These are phyloP conservation scores for Nadsonia commutata DNA, from an alignment of 1,139 yeast genomes.

Conservation along the genomic window DNA sequence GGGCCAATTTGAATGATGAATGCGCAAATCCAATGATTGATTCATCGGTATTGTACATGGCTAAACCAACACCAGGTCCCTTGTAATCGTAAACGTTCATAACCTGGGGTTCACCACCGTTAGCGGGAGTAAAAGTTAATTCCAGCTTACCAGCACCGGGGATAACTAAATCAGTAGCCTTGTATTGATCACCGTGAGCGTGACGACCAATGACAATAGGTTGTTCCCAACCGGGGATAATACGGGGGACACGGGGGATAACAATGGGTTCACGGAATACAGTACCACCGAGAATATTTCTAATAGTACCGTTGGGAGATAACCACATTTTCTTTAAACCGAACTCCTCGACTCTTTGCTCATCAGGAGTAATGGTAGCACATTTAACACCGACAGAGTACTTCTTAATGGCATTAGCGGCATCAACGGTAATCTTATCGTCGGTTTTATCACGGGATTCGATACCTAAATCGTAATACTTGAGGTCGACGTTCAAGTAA, in stretches of 20 bases:
- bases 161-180: constrained; percentile 73
- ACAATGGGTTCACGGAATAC: constrained; percentile 95
- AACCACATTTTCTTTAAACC: constrained; percentile 90
- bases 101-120: constrained; percentile 45
- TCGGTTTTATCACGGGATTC: constrained; percentile 75
- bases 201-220: constrained; percentile 96
- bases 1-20: constrained; percentile 79
- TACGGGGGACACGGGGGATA: constrained; percentile 73
- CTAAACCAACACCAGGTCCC: constrained; percentile 72
- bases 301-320: constrained; percentile 91
- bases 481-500: constrained; percentile 72
- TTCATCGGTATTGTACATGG: constrained; percentile 92
- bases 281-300: constrained; percentile 90
- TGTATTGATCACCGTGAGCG: constrained; percentile 94
- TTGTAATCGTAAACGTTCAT: constrained; percentile 57
- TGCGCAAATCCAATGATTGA: constrained; percentile 84
- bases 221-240: constrained; percentile 86
- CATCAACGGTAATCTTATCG: constrained; percentile 77
- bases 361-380: constrained; percentile 98
- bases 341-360: constrained; percentile 84
- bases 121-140: constrained; percentile 57
- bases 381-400: constrained; percentile 91
- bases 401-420: constrained; percentile 79
- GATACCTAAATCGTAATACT: constrained; percentile 82
- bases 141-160: constrained; percentile 70